Base-by-base conservation (phyloP, 2,329 filamentous ascomycete genomes). In the Trichoderma breve region DNA sequence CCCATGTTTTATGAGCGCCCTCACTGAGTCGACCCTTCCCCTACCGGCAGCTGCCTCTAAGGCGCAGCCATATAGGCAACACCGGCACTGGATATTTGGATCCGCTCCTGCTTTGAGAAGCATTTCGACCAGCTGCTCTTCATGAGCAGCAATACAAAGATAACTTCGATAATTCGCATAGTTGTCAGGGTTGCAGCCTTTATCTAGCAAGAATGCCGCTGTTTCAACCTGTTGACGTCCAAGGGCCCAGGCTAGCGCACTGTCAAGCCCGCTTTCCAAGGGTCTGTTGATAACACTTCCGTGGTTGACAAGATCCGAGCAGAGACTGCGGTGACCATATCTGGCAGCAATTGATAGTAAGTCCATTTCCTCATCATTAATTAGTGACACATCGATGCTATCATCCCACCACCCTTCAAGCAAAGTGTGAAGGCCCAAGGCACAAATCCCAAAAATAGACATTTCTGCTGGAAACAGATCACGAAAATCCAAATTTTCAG, bases 331-430 rank as follows among this genome's bases (percentile, higher is more conserved):
- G 12, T 70, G 66, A 2, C 34, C 66, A 24, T 53, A 12, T 2
- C 3, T 36, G 11, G 57, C 57, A 51, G 55, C 66, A 28, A 70
- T 62, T 61, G 66, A 28, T 0, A 70, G 57, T 3, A 70, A 26
- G 6, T 70, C 66, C 66, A 32, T 11, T 1, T 7, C 14, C 0
- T 1, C 0, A 0, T 4, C 2, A 61, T 70, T 70, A 6, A 70
- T 28, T 8, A 61, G 14, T 6, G 12, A 70, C 5, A 34, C 57
- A 11, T 53, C 55, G 4, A 70, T 26, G 12, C 39, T 24, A 36
- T 2, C n/a, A n/a, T 39, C n/a, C 66, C 66, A 70, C 55, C 66
- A 70, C 6, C 43, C 66, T 34, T 62, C 18, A n/a, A 70, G 36
- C 6, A 70, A 21, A 32, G 24, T 28, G 28, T 34, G 36, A 26